Percentiles rank a stretch among this genome's conserved stretches.
Conservation (phyloP, 768 basidiomycete genomes). For the Boletus barrowsii region DNA sequence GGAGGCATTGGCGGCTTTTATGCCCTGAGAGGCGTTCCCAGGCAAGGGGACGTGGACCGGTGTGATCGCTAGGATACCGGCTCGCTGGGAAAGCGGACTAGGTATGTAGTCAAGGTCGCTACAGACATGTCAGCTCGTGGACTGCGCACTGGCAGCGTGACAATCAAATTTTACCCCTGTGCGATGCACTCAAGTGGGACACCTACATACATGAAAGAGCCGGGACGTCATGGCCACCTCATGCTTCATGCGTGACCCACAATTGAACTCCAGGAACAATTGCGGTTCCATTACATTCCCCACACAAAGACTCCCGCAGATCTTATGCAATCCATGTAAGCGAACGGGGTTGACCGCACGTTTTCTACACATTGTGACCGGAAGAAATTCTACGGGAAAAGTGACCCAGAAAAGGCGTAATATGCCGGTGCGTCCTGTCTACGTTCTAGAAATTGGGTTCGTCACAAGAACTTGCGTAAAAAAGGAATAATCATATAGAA, state of each 20-base stretch:
- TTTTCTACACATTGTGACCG: conserved; percentile 11
- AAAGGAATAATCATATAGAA: conserved; percentile 40
- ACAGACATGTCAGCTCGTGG: background rate
- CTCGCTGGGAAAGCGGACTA: background rate
- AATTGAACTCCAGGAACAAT: background rate
- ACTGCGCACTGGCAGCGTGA: conserved; percentile 1
- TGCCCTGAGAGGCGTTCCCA: conserved; percentile 3
- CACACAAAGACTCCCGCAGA: conserved; percentile 11
- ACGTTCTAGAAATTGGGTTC: conserved; percentile 23
- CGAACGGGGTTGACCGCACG: conserved; percentile 14
- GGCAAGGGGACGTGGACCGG: background rate
- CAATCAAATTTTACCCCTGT: background rate
- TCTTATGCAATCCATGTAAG: conserved; percentile 11
- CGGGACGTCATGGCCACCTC: background rate
- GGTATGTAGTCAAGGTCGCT: background rate
- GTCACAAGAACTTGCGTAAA: conserved; percentile 28
- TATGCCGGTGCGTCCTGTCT: conserved; percentile 11
- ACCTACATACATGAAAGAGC: background rate
- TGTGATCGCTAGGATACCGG: conserved; percentile 1
- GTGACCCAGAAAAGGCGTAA: conserved; percentile 9
- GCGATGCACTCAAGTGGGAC: background rate
- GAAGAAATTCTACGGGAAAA: conserved; percentile 14
- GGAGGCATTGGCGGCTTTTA: background rate
- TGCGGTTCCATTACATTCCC: conserved; percentile 20
- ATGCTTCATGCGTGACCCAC: conserved; percentile 8